A percentile compares a stretch with the other conserved stretches of the same genome.
phyloP scores from a whole-genome alignment of 306 rosid species.

The Lagenaria siceraria region DNA sequence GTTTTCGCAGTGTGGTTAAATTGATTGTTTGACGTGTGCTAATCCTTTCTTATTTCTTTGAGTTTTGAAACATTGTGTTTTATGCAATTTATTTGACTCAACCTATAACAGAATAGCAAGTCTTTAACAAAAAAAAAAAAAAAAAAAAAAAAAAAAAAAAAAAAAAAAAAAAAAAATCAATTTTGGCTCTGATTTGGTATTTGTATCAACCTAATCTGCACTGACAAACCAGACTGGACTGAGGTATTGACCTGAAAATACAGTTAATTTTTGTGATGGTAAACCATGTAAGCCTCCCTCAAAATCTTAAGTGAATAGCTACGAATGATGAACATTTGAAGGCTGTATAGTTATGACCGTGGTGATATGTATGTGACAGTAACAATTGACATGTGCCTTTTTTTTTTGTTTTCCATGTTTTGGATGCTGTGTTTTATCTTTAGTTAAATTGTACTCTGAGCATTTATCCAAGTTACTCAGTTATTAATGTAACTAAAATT shows the following conservation, averaged over 20 bases:
- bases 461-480: background rate
- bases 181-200: background rate
- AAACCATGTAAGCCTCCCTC: background rate
- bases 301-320: background rate
- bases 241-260: background rate
- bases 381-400: background rate
- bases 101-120: background rate
- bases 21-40: background rate
- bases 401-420: background rate
- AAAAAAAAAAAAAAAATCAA: background rate
- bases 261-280: background rate
- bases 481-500: background rate
- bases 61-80: background rate
- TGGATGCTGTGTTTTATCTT: background rate
- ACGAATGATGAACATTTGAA: background rate
- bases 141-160: background rate
- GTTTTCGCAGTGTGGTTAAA: slow-evolving; percentile 1
- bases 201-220: background rate
- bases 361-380: background rate
- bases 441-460: background rate
- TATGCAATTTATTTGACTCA: background rate
- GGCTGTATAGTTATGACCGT: background rate
- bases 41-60: background rate
- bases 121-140: background rate
- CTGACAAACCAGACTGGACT: background rate